These are phyloP conservation scores for Jimgerdemannia lactiflua DNA, from an alignment of 192 early-diverging fungal genomes.

Conservation along the genomic window DNA sequence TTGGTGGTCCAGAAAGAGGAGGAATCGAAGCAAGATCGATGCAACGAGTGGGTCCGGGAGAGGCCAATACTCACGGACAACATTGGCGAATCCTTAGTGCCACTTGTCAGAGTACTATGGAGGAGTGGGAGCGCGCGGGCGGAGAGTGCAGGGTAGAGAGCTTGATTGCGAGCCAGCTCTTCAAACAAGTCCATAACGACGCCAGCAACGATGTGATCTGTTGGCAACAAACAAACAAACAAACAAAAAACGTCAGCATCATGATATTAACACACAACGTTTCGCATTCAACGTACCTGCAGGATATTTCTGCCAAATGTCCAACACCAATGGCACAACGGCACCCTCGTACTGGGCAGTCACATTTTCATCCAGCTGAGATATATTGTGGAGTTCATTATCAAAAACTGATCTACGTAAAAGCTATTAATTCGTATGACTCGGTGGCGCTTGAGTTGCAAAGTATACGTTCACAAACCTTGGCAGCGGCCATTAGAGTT, in stretches of 20 bases:
- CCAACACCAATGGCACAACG: conserved; percentile 68
- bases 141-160: conserved; percentile 64
- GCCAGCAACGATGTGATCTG: conserved; percentile 72
- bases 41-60: no score
- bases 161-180: conserved; percentile 64
- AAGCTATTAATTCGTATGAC: background rate
- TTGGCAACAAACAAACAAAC: background rate
- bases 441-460: background rate
- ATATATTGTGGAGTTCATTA: background rate
- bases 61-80: conserved; percentile 31
- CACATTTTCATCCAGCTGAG: conserved; percentile 63
- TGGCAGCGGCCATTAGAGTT: conserved; percentile 56
- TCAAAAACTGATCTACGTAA: background rate
- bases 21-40: no score
- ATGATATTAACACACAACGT: background rate
- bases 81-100: conserved; percentile 26
- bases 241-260: conserved; percentile 5
- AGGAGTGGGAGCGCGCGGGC: conserved; percentile 73
- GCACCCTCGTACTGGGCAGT: conserved; percentile 70
- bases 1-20: no score
- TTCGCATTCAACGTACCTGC: conserved; percentile 32
- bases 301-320: conserved; percentile 78
- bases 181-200: conserved; percentile 79
- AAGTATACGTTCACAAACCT: conserved; percentile 33
- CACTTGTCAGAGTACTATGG: conserved; percentile 46